Base-by-base conservation (phyloP, 2,329 filamentous ascomycete genomes). In the Aspergillus sp. region DNA sequence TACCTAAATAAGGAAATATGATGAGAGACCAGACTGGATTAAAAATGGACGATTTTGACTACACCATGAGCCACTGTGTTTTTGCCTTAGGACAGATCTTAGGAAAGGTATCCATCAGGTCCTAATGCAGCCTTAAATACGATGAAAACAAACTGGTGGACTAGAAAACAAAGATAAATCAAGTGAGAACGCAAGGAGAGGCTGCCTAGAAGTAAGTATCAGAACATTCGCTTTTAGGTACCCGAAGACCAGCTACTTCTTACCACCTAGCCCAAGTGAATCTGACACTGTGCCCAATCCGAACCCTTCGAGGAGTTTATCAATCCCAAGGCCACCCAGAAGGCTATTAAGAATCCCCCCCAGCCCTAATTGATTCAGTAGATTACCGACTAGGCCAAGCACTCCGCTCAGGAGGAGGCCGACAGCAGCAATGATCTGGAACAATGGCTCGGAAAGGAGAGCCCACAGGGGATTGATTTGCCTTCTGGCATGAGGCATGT, bases 401-500 rank as follows among this genome's bases (percentile, higher is more conserved):
- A 97, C 91, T 70, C 92, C 91, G 47, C 80, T 86, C 56, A 97
- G 79, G 58, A 96, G 73, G 54, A 96, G 76, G 19, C 92, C 92
- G 44, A 96, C 91, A 10, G 89, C 91, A 6, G 91, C 90, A 46
- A 96, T 82, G 68, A 96, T 96, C 80, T 97, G 92, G 81, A 91
- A 90, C 19, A 96, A 78, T 10, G 92, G 92, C 79, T 96, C 90
- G 31, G 64, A 67, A 7, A 73, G 65, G 45, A 96, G 78, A 25
- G 79, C 85, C 90, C 91, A 96, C 25, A 97, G 84, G 10, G 92
- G 91, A 76, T 93, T 96, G 56, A 96, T 81, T 78, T 93, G 87
- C 81, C 96, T 93, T 86, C 96, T 95, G 41, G 91, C 92, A 61
- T 95, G 88, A 5, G 92, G 91, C 89, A 96, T 94, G 67, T 89